These are phyloP conservation scores for Auricularia sp. DNA, from an alignment of 768 basidiomycete species.

Conservation along the genomic window DNA sequence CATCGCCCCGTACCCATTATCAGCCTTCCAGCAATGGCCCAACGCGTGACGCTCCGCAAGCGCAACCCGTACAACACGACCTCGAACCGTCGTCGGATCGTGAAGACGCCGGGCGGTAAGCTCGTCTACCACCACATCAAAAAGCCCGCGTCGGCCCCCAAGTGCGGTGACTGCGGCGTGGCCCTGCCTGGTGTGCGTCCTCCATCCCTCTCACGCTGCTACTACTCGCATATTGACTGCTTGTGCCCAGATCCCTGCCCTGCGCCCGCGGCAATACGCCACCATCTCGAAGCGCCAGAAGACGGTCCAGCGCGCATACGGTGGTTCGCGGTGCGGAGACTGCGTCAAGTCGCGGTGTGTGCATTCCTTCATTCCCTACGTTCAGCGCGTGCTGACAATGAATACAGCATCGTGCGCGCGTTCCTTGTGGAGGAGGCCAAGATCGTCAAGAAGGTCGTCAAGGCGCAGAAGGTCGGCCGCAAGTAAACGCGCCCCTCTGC, in stretches of 20 bases:
- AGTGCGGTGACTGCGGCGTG: conserved; percentile 97
- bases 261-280: conserved; percentile 92
- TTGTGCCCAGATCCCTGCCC: conserved; percentile 67
- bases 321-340: conserved; percentile 91
- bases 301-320: conserved; percentile 92
- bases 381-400: not conserved
- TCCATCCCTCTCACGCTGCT: not conserved
- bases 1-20: no score
- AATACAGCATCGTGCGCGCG: conserved; percentile 83
- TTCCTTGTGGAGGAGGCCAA: conserved; percentile 99
- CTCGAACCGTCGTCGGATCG: conserved; percentile 87
- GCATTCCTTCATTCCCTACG: not conserved
- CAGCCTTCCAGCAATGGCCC: conserved; percentile 56
- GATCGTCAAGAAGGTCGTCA: conserved; percentile 99
- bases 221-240: not conserved
- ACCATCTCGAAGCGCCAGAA: conserved; percentile 95
- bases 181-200: conserved; percentile 84
- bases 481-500: conserved; percentile 6
- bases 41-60: conserved; percentile 99
- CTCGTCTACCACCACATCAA: conserved; percentile 97
- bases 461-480: conserved; percentile 51
- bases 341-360: conserved; percentile 91
- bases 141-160: conserved; percentile 84
- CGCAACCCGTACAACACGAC: conserved; percentile 97
- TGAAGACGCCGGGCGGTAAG: conserved; percentile 98